phyloP scores from a whole-genome alignment of 2,329 filamentous ascomycete species.

The Aureobasidium sp. region DNA sequence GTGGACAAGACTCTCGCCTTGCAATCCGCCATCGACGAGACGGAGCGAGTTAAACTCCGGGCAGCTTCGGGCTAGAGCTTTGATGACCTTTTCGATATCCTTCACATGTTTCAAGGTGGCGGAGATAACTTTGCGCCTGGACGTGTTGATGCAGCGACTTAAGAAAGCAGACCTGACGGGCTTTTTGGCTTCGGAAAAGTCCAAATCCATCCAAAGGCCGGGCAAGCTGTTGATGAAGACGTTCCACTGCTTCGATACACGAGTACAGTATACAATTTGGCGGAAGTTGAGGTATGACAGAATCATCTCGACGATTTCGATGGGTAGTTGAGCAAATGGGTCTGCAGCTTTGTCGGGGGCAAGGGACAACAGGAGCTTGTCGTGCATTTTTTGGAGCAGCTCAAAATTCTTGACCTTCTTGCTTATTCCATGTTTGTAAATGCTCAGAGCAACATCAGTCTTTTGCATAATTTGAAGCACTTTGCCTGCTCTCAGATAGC shows the following conservation, averaged over 20 bases:
- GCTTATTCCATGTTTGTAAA: conserved; percentile 51
- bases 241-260: conserved; percentile 49
- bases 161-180: conserved; percentile 35
- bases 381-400: conserved; percentile 28
- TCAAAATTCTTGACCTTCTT: conserved; percentile 20
- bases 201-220: conserved; percentile 44
- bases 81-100: conserved; percentile 31
- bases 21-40: conserved; percentile 19
- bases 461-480: conserved; percentile 41
- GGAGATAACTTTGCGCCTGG: conserved; percentile 27
- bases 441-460: conserved; percentile 42
- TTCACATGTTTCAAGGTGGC: conserved; percentile 29
- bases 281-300: conserved; percentile 45
- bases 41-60: conserved; percentile 26
- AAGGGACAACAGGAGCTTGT: conserved; percentile 35
- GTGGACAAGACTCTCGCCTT: conserved; percentile 2
- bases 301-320: conserved; percentile 45
- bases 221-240: conserved; percentile 40
- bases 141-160: conserved; percentile 33
- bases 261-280: conserved; percentile 42
- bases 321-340: conserved; percentile 45
- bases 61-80: conserved; percentile 31
- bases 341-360: conserved; percentile 38
- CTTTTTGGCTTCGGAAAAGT: conserved; percentile 39
- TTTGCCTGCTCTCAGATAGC: conserved; percentile 49